Evolutionary conservation across 2,329 filamentous ascomycete genomes (phyloP).

Genomic region (Neonectria hederae): DNA sequence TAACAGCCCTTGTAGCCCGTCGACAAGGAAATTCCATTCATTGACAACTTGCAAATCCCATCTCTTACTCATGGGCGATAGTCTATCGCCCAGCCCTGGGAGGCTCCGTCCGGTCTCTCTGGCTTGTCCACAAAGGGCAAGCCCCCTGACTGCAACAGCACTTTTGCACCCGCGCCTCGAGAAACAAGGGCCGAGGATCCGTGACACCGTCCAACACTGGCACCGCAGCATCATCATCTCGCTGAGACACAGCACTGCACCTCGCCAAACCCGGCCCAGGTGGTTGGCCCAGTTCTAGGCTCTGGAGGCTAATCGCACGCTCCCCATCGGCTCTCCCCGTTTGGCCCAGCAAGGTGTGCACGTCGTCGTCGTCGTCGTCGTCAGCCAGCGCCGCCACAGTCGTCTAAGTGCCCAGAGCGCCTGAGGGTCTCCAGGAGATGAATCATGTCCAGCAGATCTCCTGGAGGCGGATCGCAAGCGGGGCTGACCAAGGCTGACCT

Average conservation of each 20-base stretch:
- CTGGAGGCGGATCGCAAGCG: conserved; percentile 3
- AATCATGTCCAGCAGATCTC: not conserved
- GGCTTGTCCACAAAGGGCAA: not conserved
- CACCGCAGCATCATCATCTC: conserved; percentile 18
- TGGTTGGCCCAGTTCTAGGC: conserved; percentile 17
- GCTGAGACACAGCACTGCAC: conserved; percentile 33
- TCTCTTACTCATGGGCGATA: not conserved
- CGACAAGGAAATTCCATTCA: not conserved
- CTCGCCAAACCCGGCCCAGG: conserved; percentile 12
- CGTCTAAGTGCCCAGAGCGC: not conserved
- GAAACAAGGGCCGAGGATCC: not conserved
- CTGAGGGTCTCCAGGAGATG: not conserved
- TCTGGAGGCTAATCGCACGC: not conserved
- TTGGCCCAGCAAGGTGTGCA: not conserved
- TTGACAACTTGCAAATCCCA: not conserved
- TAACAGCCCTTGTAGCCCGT: not conserved
- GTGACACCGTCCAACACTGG: conserved; percentile 5
- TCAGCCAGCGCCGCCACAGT: not conserved
- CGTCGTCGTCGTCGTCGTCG: not conserved
- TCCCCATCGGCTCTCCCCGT: conserved; percentile 14
- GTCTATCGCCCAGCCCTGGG: not conserved
- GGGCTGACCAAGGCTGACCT: conserved; percentile 25
- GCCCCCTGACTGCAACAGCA: not conserved
- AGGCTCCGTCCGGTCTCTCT: too few species aligned
- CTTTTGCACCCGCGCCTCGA: not conserved